Evolutionary conservation across 176 grass and related monocot species (phyloP), one percentile per base, ranked within the genome.

Genomic region (Phragmites australis): DNA sequence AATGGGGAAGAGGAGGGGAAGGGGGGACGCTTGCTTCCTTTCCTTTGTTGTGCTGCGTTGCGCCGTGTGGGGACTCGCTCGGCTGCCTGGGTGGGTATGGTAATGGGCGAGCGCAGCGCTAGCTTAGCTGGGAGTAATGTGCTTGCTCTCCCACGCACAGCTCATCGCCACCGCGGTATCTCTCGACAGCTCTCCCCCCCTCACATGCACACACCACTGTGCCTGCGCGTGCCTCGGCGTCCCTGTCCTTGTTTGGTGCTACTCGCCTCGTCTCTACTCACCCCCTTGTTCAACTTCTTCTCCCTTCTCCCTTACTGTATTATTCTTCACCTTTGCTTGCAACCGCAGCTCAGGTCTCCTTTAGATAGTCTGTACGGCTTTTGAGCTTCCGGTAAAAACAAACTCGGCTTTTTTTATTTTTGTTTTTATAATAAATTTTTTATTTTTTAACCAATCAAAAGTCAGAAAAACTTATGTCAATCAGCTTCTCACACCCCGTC

Each of bases 201-300:
- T 84, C 86, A 84, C 86, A 88, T 84, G 81, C 81, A 29, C 86
- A 18, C 86, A 6, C 62, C 64, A 52, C 12, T n/a, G 52, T 23
- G 10, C 9, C n/a, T 40, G 5, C 19, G 47, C 13, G 5, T 18
- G 25, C 27, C 46, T 21, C 32, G 30, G 15, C 7, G 1, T 11
- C 54, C 1, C 30, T 8, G 27, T 46, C 7, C 31, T 49, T 18
- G 5, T 49, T 63, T 8, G 42, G 32, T 18, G 46, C 84, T 65
- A 40, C 53, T 51, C 76, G 5, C 0, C 14, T 57, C 37, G 51
- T 54, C 9, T 9, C 48, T 22, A 19, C 19, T 4, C 15, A 2
- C 2, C 13, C 2, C 12, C 31, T 16, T n/a, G n/a, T n/a, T n/a
- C n/a, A n/a, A n/a, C n/a, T n/a, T n/a, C n/a, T n/a, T n/a, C n/a